phyloP scores from a whole-genome alignment of 345 rosid species.

The Carallia brachiata region DNA sequence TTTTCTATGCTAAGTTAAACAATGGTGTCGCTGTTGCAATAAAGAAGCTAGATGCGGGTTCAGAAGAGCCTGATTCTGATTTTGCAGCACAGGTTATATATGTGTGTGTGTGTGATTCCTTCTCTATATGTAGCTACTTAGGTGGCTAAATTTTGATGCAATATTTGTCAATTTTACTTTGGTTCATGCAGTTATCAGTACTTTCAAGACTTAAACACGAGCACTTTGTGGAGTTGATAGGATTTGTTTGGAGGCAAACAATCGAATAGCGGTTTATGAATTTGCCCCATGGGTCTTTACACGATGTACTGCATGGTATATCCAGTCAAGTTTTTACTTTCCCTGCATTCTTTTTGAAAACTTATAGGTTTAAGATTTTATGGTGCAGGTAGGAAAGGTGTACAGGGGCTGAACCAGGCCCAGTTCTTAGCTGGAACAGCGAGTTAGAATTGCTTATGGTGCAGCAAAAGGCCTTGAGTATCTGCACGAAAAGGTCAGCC shows the following conservation, averaged over 20 bases:
- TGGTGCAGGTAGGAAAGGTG: conserved; percentile 84
- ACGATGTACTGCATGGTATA: conserved; percentile 86
- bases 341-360: too few relatives aligned
- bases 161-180: background rate
- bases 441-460: conserved; percentile 85
- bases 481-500: conserved; percentile 96
- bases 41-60: conserved; percentile 78
- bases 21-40: conserved; percentile 61
- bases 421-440: conserved; percentile 83
- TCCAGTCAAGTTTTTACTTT: background rate
- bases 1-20: conserved; percentile 59
- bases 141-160: background rate
- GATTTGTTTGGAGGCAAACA: conserved; percentile 76
- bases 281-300: conserved; percentile 81
- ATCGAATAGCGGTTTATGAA: conserved; percentile 70
- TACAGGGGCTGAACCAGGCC: conserved; percentile 97
- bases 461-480: conserved; percentile 94
- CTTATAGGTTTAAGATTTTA: background rate
- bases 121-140: background rate
- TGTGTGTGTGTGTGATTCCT: background rate
- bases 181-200: conserved; percentile 55
- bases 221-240: conserved; percentile 76
- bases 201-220: conserved; percentile 90
- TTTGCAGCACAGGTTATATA: conserved; percentile 73
- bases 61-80: conserved; percentile 78